Percentiles rank a stretch among this genome's conserved stretches.
phyloP scores from a whole-genome alignment of 129 eudicot genomes.

The Centrapalus pauciflorus region DNA sequence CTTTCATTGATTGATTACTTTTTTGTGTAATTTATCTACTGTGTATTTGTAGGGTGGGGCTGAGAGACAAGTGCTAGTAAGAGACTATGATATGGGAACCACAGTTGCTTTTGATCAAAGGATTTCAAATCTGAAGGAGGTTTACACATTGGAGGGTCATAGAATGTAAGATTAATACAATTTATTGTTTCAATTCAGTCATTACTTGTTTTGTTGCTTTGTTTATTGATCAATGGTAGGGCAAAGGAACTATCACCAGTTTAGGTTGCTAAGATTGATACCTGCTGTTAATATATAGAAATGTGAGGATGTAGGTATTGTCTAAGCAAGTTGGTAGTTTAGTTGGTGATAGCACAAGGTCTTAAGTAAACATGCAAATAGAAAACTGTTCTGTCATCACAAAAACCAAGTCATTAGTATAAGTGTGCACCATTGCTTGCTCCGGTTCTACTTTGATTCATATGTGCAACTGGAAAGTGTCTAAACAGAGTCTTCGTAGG shows the following conservation, averaged over 20 bases:
- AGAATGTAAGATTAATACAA: conserved; percentile 53
- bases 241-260: background rate
- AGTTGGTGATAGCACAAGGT: conserved; percentile 12
- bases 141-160: conserved; percentile 76
- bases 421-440: background rate
- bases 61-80: conserved; percentile 93
- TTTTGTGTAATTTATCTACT: background rate
- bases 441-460: background rate
- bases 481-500: background rate
- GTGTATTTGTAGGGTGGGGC: conserved; percentile 54
- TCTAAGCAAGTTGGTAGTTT: background rate
- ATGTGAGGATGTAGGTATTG: conserved; percentile 9
- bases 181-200: background rate
- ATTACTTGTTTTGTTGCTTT: background rate
- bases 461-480: background rate
- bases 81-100: conserved; percentile 70
- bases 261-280: background rate
- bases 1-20: background rate
- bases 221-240: background rate
- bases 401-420: background rate
- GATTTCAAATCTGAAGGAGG: conserved; percentile 81
- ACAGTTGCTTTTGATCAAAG: conserved; percentile 71
- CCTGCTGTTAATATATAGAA: background rate
- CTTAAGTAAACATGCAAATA: background rate
- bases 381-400: background rate